Conservation (phyloP, 345 rosid genomes). For the Eucalyptus coolabah region DNA sequence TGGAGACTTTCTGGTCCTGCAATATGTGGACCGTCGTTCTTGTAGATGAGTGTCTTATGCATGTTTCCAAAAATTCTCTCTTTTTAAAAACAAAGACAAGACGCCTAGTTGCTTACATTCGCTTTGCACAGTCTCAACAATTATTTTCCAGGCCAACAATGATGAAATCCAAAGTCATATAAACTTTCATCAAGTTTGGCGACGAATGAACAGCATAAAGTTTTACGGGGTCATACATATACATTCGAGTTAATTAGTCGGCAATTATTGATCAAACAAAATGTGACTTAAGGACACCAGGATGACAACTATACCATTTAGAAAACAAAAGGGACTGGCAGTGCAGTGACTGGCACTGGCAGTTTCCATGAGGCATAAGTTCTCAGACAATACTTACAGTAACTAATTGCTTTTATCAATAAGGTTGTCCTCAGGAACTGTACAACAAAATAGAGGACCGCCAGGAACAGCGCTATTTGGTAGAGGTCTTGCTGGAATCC, state of each 20-base stretch:
- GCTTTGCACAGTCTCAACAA: neutral
- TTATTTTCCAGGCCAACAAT: neutral
- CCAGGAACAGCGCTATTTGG: slow-evolving; percentile 70
- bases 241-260: neutral
- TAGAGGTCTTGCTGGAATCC: slow-evolving; percentile 65
- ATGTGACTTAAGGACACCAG: neutral
- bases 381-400: neutral
- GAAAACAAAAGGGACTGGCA: neutral
- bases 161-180: neutral
- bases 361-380: neutral
- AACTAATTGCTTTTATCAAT: neutral
- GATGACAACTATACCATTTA: neutral
- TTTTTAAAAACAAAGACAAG: neutral
- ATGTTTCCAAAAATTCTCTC: neutral
- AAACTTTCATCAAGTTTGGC: neutral
- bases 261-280: neutral
- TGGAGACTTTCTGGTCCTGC: neutral
- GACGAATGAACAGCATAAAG: neutral
- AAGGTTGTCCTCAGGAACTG: slow-evolving; percentile 77
- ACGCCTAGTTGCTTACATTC: neutral
- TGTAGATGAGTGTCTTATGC: neutral
- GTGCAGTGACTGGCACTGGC: neutral
- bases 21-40: neutral
- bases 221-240: neutral
- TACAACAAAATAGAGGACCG: slow-evolving; percentile 68